phyloP scores from a whole-genome alignment of 2,329 filamentous ascomycete genomes.

The Fusarium verrucosum region DNA sequence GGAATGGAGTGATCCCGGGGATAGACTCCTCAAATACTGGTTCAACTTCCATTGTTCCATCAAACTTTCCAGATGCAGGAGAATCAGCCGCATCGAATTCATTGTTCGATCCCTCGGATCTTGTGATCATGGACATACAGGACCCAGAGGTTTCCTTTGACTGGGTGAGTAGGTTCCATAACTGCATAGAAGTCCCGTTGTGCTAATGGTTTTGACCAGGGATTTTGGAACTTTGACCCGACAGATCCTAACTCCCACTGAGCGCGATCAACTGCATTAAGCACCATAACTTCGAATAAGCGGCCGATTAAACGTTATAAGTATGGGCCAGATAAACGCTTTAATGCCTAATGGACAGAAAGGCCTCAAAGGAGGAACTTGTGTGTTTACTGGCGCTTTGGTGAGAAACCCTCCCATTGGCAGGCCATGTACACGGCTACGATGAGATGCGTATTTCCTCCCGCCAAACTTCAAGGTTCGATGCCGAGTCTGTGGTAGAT shows the following conservation, averaged over 20 bases:
- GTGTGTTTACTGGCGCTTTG: too few relatives aligned
- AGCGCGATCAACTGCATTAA: neutral
- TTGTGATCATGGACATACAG: neutral
- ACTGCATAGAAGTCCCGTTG: accelerated
- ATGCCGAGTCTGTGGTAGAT: too few relatives aligned
- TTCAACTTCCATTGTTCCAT: accelerated
- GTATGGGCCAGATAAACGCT: too few relatives aligned
- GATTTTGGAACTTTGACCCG: neutral
- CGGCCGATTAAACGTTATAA: neutral
- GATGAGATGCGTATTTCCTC: too few relatives aligned
- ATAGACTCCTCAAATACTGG: neutral
- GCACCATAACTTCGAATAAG: neutral
- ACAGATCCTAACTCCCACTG: neutral
- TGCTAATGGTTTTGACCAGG: neutral
- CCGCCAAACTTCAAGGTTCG: too few relatives aligned
- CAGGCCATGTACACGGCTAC: too few relatives aligned
- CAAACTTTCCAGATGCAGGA: neutral
- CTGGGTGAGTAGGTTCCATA: neutral
- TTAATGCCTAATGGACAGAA: neutral
- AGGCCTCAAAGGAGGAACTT: too few relatives aligned
- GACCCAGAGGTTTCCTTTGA: neutral
- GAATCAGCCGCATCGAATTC: neutral
- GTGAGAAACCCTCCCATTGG: too few relatives aligned
- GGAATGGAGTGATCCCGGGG: too few relatives aligned
- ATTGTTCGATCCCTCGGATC: neutral